Conservation (phyloP, 2,329 filamentous ascomycete genomes). For the Pseudogymnoascus sp. region DNA sequence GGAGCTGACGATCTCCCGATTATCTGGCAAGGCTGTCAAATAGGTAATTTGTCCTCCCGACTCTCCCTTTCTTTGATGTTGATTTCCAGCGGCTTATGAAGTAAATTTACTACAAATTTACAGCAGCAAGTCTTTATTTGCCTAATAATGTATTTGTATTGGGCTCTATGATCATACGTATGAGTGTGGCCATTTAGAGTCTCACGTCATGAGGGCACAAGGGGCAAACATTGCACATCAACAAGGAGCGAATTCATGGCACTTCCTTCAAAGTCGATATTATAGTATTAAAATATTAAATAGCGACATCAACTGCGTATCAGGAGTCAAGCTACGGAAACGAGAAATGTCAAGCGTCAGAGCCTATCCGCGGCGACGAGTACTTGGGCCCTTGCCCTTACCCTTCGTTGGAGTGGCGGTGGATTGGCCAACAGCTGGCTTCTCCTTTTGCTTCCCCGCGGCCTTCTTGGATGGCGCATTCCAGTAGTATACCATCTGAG, state of each 20-base stretch:
- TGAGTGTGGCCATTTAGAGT: background rate
- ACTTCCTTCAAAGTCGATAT: slow-evolving; percentile 7
- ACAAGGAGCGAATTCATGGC: background rate
- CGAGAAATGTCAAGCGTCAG: background rate
- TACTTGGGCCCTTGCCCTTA: slow-evolving; percentile 2
- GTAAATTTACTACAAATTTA: background rate
- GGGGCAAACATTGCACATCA: background rate
- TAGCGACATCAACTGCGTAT: slow-evolving; percentile 6
- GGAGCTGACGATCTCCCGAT: background rate
- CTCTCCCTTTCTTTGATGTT: background rate
- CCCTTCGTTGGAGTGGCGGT: background rate
- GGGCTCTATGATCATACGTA: background rate
- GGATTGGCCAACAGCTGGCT: background rate
- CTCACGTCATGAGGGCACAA: too few species aligned
- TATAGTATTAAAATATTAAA: slow-evolving; percentile 8
- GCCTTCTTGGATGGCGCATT: slow-evolving; percentile 54
- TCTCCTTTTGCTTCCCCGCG: slow-evolving; percentile 34
- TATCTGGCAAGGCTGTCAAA: background rate
- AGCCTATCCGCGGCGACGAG: slow-evolving; percentile 8
- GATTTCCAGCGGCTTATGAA: too few species aligned
- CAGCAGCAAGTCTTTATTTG: background rate
- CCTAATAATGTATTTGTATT: background rate
- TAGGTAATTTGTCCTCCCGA: background rate
- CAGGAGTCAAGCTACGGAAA: slow-evolving; percentile 4
- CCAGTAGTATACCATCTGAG: slow-evolving; percentile 97